Evolutionary conservation across 345 rosid species (phyloP).

Genomic region (Boechera retrofracta): DNA sequence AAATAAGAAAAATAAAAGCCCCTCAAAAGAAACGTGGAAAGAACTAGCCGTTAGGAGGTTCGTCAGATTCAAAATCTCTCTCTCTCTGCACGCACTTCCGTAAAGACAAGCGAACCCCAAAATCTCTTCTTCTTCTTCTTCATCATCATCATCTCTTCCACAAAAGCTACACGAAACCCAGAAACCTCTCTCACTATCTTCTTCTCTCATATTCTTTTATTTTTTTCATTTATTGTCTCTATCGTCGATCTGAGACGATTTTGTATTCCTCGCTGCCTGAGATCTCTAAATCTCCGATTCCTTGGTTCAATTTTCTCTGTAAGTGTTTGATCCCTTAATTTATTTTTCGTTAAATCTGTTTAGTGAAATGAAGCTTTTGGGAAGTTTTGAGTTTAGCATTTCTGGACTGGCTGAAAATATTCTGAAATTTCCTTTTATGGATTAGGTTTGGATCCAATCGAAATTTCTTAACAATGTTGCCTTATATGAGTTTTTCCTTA

Average conservation of each 20-base stretch:
- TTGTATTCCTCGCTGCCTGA: neutral
- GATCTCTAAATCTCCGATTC: conserved; percentile 26
- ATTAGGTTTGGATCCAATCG: neutral
- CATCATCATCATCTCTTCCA: conserved; percentile 9
- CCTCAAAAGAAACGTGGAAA: conserved; percentile 33
- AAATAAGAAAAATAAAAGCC: conserved; percentile 24
- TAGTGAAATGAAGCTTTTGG: neutral
- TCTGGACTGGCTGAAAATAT: neutral
- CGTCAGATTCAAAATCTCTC: conserved; percentile 39
- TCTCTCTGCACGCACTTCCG: conserved; percentile 40
- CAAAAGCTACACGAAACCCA: conserved; percentile 20
- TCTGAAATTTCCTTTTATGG: conserved; percentile 26
- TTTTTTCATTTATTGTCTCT: neutral
- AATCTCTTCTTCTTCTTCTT: conserved; percentile 24
- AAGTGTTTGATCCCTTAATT: conserved; percentile 5
- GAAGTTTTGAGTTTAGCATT: neutral
- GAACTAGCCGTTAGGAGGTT: conserved; percentile 44
- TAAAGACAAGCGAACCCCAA: conserved; percentile 42
- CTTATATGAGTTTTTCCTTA: conserved; percentile 7
- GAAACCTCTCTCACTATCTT: conserved; percentile 25
- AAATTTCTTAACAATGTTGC: conserved; percentile 1
- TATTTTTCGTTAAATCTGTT: neutral
- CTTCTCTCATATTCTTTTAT: conserved; percentile 35
- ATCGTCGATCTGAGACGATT: conserved; percentile 23
- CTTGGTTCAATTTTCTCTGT: conserved; percentile 25